A percentile compares a stretch with the other conserved stretches of the same genome.
These are phyloP conservation scores for Achaetomium macrosporum DNA, from an alignment of 2,329 filamentous ascomycete species.

Conservation along the genomic window DNA sequence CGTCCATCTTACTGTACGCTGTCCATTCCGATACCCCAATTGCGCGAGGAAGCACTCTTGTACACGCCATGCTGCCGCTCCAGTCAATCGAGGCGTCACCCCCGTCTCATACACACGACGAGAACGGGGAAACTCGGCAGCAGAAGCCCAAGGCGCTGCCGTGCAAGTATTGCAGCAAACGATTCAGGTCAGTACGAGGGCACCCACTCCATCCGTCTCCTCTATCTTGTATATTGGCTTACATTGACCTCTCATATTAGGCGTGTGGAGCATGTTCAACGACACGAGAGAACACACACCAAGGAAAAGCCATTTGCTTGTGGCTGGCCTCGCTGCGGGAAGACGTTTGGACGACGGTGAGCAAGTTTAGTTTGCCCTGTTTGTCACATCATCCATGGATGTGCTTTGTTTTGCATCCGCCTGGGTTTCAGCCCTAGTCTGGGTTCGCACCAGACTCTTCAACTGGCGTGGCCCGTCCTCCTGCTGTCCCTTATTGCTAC, in stretches of 20 bases:
- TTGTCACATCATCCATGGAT: background rate
- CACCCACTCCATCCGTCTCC: conserved; percentile 18
- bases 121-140: conserved; percentile 47
- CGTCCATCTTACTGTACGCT: conserved; percentile 13
- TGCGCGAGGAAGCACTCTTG: conserved; percentile 10
- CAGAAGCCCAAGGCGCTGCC: conserved; percentile 58
- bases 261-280: conserved; percentile 59
- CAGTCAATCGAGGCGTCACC: conserved; percentile 46
- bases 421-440: conserved; percentile 5
- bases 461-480: background rate
- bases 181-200: conserved; percentile 49
- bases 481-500: background rate
- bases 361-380: conserved; percentile 27
- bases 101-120: conserved; percentile 36
- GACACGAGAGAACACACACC: conserved; percentile 59
- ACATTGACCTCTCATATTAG: conserved; percentile 40
- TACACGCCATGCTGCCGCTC: conserved; percentile 43
- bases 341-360: conserved; percentile 58
- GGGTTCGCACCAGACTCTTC: conserved; percentile 8
- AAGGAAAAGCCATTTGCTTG: conserved; percentile 61
- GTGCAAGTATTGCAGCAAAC: conserved; percentile 58
- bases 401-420: conserved; percentile 13
- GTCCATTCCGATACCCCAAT: conserved; percentile 25
- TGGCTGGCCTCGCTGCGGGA: conserved; percentile 53
- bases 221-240: conserved; percentile 34